Percentiles rank a stretch among this genome's conserved stretches.
phyloP scores from a whole-genome alignment of 192 early-diverging fungal genomes.

The Podila clonocystis region DNA sequence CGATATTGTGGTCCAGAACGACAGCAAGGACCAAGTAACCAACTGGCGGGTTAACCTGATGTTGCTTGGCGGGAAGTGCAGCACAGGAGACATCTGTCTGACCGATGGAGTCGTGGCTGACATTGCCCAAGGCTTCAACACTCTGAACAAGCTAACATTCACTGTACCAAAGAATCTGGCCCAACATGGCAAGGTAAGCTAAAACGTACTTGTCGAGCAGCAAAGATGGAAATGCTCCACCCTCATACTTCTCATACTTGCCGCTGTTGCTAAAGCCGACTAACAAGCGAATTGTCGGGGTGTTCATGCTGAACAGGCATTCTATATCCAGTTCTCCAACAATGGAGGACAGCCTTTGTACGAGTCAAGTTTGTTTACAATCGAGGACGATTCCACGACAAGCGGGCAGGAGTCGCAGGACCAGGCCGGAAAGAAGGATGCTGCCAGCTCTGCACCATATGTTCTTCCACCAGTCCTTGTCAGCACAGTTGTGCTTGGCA shows the following conservation, averaged over 20 bases:
- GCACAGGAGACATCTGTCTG: constrained; percentile 10
- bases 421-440: too few species aligned
- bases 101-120: constrained; percentile 19
- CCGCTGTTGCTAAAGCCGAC: neutral
- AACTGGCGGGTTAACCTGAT: constrained; percentile 29
- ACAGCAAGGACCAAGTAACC: constrained; percentile 6
- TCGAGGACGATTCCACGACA: neutral
- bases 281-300: too few species aligned
- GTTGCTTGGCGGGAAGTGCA: constrained; percentile 21
- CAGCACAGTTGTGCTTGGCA: constrained; percentile 17
- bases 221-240: neutral
- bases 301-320: neutral
- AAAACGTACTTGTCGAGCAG: neutral
- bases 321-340: constrained; percentile 32
- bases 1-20: constrained; percentile 9
- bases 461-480: constrained; percentile 28
- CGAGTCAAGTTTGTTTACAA: constrained; percentile 28
- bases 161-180: constrained; percentile 20
- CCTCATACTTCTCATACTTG: neutral
- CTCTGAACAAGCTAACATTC: constrained; percentile 6
- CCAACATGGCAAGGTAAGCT: constrained; percentile 32
- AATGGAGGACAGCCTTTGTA: constrained; percentile 12
- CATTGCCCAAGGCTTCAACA: constrained; percentile 9
- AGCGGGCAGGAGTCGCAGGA: constrained; percentile 7
- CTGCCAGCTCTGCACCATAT: constrained; percentile 22